These are phyloP conservation scores for Tripterygium wilfordii DNA, from an alignment of 177 flowering plant genomes.

Conservation along the genomic window DNA sequence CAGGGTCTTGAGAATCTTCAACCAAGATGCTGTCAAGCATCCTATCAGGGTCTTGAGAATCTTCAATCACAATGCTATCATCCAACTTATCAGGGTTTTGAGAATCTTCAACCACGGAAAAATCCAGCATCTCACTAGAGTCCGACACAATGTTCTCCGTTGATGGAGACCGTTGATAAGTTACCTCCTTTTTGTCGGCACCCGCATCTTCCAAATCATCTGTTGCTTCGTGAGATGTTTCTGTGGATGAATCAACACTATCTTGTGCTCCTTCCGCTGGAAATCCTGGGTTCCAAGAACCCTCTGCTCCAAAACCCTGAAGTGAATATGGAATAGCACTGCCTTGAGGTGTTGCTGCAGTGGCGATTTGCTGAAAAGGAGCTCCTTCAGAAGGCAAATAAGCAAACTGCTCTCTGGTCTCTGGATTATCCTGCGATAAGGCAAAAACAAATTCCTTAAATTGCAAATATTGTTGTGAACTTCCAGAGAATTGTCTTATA, in stretches of 20 bases:
- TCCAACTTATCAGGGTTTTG: conserved; percentile 9
- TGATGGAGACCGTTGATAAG: conserved; percentile 10
- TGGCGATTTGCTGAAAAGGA: conserved; percentile 10
- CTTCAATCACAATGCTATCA: conserved; percentile 12
- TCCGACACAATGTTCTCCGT: conserved; percentile 19
- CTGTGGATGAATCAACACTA: conserved; percentile 16
- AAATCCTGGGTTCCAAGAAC: conserved; percentile 18
- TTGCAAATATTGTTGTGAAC: too few species aligned
- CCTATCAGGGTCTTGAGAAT: conserved; percentile 16
- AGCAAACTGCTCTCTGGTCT: conserved; percentile 23
- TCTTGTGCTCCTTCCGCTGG: conserved; percentile 16
- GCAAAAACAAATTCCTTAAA: neutral
- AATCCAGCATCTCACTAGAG: conserved; percentile 19
- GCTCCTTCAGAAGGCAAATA: conserved; percentile 21
- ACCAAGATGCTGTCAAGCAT: conserved; percentile 1
- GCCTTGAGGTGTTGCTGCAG: conserved; percentile 14
- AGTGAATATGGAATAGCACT: conserved; percentile 16
- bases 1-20: too few species aligned
- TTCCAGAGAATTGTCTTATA: too few species aligned
- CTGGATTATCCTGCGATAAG: conserved; percentile 30
- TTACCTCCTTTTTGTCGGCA: conserved; percentile 6
- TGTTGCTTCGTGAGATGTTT: conserved; percentile 22
- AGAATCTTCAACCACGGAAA: conserved; percentile 19
- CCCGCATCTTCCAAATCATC: conserved; percentile 16
- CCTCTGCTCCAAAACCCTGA: conserved; percentile 14